phyloP scores from a whole-genome alignment of 768 basidiomycete species.

The Rhodotorula sphaerocarpa region DNA sequence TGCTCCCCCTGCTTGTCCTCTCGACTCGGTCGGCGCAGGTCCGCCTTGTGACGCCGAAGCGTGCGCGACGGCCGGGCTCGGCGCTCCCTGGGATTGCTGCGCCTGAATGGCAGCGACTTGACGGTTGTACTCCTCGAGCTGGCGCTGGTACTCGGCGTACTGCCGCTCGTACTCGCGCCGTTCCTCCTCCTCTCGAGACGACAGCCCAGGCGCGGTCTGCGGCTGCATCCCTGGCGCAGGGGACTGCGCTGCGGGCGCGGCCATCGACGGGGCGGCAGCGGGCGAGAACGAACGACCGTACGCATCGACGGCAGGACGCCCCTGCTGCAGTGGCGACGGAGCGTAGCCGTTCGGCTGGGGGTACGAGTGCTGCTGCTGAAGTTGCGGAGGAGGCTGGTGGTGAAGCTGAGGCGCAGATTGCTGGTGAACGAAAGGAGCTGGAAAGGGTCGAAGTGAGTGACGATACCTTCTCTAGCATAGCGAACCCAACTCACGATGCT shows the following conservation, averaged over 20 bases:
- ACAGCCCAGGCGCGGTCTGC: constrained; percentile 41
- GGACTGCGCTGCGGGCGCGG: background rate
- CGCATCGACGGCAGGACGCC: constrained; percentile 39
- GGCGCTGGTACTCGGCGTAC: constrained; percentile 20
- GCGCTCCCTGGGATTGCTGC: background rate
- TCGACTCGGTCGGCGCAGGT: background rate
- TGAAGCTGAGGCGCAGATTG: no score
- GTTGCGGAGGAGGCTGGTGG: constrained; percentile 45
- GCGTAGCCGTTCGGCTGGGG: constrained; percentile 39
- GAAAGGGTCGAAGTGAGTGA: background rate
- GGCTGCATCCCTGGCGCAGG: background rate
- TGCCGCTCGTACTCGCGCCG: constrained; percentile 25
- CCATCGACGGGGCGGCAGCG: background rate
- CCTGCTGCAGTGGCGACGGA: constrained; percentile 42
- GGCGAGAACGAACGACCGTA: background rate
- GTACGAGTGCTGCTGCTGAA: constrained; percentile 16
- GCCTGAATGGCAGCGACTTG: constrained; percentile 13
- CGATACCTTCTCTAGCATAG: no score
- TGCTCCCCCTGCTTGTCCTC: background rate
- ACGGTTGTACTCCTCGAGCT: constrained; percentile 19
- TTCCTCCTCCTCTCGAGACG: constrained; percentile 25
- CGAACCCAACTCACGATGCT: background rate
- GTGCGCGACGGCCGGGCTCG: no score
- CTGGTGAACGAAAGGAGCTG: no score
- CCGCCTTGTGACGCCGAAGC: no score